Evolutionary conservation across 345 rosid species (phyloP), one percentile per base, ranked within the genome.

Genomic region (Lepidium didymum): DNA sequence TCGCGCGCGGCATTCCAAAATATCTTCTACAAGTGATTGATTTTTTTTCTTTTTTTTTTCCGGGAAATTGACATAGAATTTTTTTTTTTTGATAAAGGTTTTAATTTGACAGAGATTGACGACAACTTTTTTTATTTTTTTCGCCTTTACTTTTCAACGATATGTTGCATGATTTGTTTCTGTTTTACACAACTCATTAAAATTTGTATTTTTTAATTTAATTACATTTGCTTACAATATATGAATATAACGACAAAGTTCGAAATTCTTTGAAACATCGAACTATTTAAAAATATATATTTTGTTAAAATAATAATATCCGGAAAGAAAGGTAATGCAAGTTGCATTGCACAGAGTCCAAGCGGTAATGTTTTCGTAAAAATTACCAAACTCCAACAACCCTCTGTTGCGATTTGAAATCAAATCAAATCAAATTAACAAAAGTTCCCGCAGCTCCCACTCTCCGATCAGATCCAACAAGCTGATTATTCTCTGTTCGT

Each of bases 371-470:
- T 60, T 59, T 58, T 43, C 73, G 46, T 61, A 38, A 74, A 54
- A 19, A 29, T 6, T 67, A 74, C 37, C 73, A 74, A 74, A 50
- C 56, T 21, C 40, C 62, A 66, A 63, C 76, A 64, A 72, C 58
- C 66, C 18, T 7, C 52, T 50, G 52, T 46, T 56, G 52, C 51
- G 69, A 68, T 52, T 66, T 54, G 7, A 33, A 58, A 41, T 42
- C 62, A 29, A 65, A 46, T 46, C 62, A 29, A 65, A 46, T 46
- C 38, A 6, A 54, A 23, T 3, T 11, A 21, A 8, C 7, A 25
- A 11, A 45, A 45, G n/a, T 41, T 12, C 1, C 27, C 18, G 11
- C 46, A 11, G 62, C 58, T 37, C n/a, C 46, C 56, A 21, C 45
- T 29, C 45, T 53, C 58, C 58, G 63, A 67, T 68, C 64, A 44